These are phyloP conservation scores for Glutinoglossum americanum DNA, from an alignment of 495 filamentous ascomycete species.

Conservation along the genomic window DNA sequence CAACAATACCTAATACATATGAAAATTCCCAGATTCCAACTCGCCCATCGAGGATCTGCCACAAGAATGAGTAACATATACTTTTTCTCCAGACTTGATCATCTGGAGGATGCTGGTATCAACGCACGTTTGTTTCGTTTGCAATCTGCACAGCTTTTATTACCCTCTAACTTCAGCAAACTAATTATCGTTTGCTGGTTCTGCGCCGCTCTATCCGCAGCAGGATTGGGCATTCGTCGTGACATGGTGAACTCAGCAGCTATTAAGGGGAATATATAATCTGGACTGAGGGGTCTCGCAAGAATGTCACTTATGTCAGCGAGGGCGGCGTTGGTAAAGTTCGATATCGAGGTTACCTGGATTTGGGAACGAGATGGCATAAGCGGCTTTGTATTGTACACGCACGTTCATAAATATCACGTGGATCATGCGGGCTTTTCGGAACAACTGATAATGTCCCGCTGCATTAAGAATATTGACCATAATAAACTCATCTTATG, in stretches of 20 bases:
- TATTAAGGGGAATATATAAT: neutral
- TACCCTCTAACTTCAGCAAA: conserved; percentile 75
- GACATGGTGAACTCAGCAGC: conserved; percentile 41
- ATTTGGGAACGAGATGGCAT: neutral
- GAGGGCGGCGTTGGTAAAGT: neutral
- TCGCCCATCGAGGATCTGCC: conserved; percentile 93
- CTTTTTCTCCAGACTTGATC: neutral
- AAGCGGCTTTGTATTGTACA: neutral
- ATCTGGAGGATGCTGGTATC: neutral
- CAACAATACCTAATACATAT: conserved; percentile 58
- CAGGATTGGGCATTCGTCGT: conserved; percentile 55
- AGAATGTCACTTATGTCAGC: neutral
- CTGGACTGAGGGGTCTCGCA: neutral
- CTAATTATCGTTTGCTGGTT: conserved; percentile 82
- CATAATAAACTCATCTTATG: too few species aligned
- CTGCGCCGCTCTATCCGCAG: conserved; percentile 65
- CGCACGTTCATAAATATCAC: neutral
- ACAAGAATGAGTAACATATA: neutral
- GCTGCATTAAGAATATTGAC: too few species aligned
- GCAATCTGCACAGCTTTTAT: conserved; percentile 95
- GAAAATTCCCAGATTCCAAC: conserved; percentile 91
- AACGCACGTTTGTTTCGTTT: conserved; percentile 89
- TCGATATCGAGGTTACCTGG: neutral
- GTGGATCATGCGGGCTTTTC: too few species aligned
- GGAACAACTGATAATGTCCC: too few species aligned